Evolutionary conservation across 2,329 filamentous ascomycete genomes (phyloP).

Genomic region (Penicillium sumatraense): DNA sequence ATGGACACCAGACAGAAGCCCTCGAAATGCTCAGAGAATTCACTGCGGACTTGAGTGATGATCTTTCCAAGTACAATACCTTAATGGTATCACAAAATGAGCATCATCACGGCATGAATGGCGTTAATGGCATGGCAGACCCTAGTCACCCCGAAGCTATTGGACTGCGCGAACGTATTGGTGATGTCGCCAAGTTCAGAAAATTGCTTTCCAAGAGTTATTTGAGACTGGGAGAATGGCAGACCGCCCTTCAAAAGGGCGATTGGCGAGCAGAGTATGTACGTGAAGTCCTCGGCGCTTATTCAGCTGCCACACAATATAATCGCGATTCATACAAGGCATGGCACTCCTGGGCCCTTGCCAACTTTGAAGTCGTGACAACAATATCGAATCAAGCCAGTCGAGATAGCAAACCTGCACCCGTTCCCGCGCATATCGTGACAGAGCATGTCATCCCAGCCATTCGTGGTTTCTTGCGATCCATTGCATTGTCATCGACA

Average conservation of each 20-base stretch:
- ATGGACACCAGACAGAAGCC: slow-evolving; percentile 68
- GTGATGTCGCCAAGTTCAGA: slow-evolving; percentile 61
- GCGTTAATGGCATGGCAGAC: slow-evolving; percentile 53
- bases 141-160: slow-evolving; percentile 45
- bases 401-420: slow-evolving; percentile 52
- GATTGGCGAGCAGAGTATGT: slow-evolving; percentile 89
- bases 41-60: slow-evolving; percentile 62
- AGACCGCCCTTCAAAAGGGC: slow-evolving; percentile 80
- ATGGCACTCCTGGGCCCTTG: slow-evolving; percentile 97
- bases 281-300: slow-evolving; percentile 86
- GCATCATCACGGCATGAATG: slow-evolving; percentile 47
- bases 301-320: slow-evolving; percentile 88
- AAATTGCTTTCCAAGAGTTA: slow-evolving; percentile 92
- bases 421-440: slow-evolving; percentile 69
- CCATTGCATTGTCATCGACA: slow-evolving; percentile 86
- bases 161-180: slow-evolving; percentile 45
- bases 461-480: slow-evolving; percentile 95
- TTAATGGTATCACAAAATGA: slow-evolving; percentile 42
- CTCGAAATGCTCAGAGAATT: slow-evolving; percentile 67
- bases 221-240: slow-evolving; percentile 95
- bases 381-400: slow-evolving; percentile 71
- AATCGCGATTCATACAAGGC: slow-evolving; percentile 98
- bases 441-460: slow-evolving; percentile 92
- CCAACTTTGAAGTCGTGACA: slow-evolving; percentile 98
- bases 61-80: slow-evolving; percentile 55